Evolutionary conservation across 2,329 filamentous ascomycete genomes (phyloP), one percentile per base, ranked within the genome.

Genomic region (Orbilia brochopaga): DNA sequence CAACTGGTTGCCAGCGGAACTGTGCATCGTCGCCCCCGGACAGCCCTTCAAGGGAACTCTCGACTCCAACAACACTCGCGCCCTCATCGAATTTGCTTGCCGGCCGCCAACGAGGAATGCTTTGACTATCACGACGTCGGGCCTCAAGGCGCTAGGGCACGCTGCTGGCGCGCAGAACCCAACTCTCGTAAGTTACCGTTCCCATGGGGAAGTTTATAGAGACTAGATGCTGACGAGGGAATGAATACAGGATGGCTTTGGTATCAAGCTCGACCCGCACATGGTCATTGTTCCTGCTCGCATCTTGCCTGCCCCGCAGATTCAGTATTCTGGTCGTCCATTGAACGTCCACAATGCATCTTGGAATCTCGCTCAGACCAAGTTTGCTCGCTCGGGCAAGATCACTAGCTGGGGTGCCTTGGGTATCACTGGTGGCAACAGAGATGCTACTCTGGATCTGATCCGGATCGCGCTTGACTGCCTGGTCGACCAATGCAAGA

Each of bases 251-350:
- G 73, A 73, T 3, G 77, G 81, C 1, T 94, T 92, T 72, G 88
- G 88, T 3, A 82, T 95, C 70, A 79, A 80, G 0, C 83, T 92
- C 1, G 82, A 81, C 5, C 83, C 84, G 11, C 79, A 81, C 0
- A 82, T 96, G 35, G 81, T 96, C 35, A 89, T 89, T 0, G 89
- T 96, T 0, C 82, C 83, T 0, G 92, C 86, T 0, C 87, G 92
- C 4, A 84, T 93, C 44, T 83, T 96, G 0, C 46, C 76, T 0
- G 77, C 85, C 0, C 91, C 91, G 0, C 76, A 74, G 0, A 80
- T 96, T 27, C 78, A 80, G 1, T 96, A 96, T 76, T 73, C 77
- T 65, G 72, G 77, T 19, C 73, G 46, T 15, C 59, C 69, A 4
- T 59, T 83, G 4, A 77, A 56, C 0, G 80, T 84, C 0, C 73